Evolutionary conservation across 805 yeast species (phyloP).

Genomic region (Starmerella geochares): DNA sequence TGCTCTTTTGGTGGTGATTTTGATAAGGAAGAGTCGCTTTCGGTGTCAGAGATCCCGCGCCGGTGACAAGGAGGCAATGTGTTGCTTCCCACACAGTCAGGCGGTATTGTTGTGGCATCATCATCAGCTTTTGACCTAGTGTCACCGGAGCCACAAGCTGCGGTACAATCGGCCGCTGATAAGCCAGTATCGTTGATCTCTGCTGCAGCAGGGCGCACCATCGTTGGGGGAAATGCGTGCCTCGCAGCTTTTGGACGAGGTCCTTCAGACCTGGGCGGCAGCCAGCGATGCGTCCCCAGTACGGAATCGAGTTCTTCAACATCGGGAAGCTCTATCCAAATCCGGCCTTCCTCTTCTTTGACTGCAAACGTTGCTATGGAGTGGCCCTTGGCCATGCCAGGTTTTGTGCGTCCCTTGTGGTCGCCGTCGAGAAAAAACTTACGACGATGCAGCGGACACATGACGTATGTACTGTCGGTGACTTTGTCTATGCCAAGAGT

Average conservation of each 20-base stretch:
- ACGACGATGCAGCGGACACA: conserved; percentile 35
- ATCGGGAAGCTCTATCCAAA: conserved; percentile 32
- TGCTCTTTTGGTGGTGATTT: neutral
- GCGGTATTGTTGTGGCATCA: too few species aligned
- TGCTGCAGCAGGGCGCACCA: too few species aligned
- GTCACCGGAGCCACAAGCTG: neutral
- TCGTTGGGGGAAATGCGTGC: neutral
- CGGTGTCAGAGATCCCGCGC: neutral
- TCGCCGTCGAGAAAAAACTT: conserved; percentile 29
- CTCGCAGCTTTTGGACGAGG: neutral
- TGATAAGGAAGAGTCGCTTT: neutral
- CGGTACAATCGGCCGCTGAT: neutral
- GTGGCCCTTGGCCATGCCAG: conserved; percentile 27
- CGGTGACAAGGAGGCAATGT: neutral
- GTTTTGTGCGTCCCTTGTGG: conserved; percentile 29
- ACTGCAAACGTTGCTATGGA: conserved; percentile 34
- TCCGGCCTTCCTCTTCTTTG: conserved; percentile 31
- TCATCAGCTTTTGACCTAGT: neutral
- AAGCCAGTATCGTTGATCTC: too few species aligned
- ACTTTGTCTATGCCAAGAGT: conserved; percentile 31
- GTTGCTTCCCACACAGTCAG: too few species aligned
- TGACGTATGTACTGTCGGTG: conserved; percentile 28
- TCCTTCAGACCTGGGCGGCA: neutral
- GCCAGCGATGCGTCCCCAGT: conserved; percentile 33
- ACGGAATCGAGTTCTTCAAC: conserved; percentile 32